Base-by-base conservation (phyloP, 768 basidiomycete genomes). In the Ramaria sp. region DNA sequence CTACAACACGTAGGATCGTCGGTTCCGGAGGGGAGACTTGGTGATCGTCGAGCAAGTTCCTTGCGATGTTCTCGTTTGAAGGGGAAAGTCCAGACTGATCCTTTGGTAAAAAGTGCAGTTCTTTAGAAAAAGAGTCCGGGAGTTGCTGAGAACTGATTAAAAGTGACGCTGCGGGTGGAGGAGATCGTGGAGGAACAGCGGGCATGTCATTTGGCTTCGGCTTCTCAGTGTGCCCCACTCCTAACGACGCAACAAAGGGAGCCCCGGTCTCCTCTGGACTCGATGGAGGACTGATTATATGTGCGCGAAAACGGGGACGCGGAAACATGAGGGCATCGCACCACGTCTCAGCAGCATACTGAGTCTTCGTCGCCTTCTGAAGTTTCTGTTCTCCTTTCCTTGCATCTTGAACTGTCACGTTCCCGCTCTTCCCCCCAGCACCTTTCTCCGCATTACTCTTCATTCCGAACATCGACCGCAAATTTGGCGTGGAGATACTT, bases 241-340 rank as follows among this genome's bases (percentile, higher is more conserved):
- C 7, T 8, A 9, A 10, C 42, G 18, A 6, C 42, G 18, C 42
- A 43, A 16, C 42, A 7, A 9, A 43, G 2, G 42, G 42, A 16
- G 13, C 18, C 16, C 28, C 28, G 9, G 22, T 30, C 15, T 47
- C 45, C 15, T 22, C 38, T 1, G 78, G 79, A 41, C 71, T 75
- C 5, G 59, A 69, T 10, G 77, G 78, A 0, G 81, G 78, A 57
- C 76, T 78, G 50, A 78, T 44, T 27, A 56, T 47, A 44, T 59
- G 58, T 16, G 58, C 58, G 62, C 76, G 78, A 60, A 90, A 76
- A 49, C 85, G 73, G 12, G 88, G 88, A 1, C 85, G 77, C 2
- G 88, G 88, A 54, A 88, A 82, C 24, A 89, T 65, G 8, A 89
- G 61, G 0, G 85, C 86, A 58, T 89, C 85, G 66, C 87, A 90